These are phyloP conservation scores for Wickerhamomyces sp. DNA, from an alignment of 1,139 yeast genomes.

Conservation along the genomic window DNA sequence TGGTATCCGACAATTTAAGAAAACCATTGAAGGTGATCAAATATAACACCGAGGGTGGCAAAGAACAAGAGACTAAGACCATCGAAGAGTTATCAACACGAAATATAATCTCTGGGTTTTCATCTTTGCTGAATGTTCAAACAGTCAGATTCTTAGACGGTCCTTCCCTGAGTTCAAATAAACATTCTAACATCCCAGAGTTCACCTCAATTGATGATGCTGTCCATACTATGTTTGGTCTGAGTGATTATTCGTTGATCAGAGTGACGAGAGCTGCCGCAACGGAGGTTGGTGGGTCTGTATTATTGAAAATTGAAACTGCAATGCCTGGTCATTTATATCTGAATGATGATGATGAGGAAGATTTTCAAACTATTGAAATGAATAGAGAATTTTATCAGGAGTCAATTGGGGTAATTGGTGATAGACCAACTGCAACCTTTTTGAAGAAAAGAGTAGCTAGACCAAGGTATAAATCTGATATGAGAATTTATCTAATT, in stretches of 20 bases:
- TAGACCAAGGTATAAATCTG: conserved; percentile 39
- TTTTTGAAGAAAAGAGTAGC: conserved; percentile 39
- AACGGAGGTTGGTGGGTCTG: conserved; percentile 44
- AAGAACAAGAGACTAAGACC: conserved; percentile 11
- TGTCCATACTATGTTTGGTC: conserved; percentile 36
- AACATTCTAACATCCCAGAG: conserved; percentile 34
- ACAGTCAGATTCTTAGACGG: conserved; percentile 17
- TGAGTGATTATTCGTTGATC: conserved; percentile 39
- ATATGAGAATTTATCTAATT: conserved; percentile 38
- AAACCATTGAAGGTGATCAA: conserved; percentile 23
- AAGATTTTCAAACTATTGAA: conserved; percentile 28
- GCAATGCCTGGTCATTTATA: conserved; percentile 49
- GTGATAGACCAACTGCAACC: conserved; percentile 41
- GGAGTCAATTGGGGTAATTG: conserved; percentile 33
- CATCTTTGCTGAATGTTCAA: conserved; percentile 21
- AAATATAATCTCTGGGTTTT: conserved; percentile 17
- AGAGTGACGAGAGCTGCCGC: conserved; percentile 54
- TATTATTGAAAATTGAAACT: conserved; percentile 47
- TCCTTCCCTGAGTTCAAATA: conserved; percentile 18
- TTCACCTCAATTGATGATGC: conserved; percentile 46
- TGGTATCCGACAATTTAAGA: conserved; percentile 35
- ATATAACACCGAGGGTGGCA: conserved; percentile 9
- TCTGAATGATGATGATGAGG: conserved; percentile 39
- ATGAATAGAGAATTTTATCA: conserved; percentile 14
- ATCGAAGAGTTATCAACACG: conserved; percentile 18